Percentiles rank a stretch among this genome's conserved stretches.
Conservation (phyloP, 2,329 filamentous ascomycete genomes). For the Fusarium kyushuense region DNA sequence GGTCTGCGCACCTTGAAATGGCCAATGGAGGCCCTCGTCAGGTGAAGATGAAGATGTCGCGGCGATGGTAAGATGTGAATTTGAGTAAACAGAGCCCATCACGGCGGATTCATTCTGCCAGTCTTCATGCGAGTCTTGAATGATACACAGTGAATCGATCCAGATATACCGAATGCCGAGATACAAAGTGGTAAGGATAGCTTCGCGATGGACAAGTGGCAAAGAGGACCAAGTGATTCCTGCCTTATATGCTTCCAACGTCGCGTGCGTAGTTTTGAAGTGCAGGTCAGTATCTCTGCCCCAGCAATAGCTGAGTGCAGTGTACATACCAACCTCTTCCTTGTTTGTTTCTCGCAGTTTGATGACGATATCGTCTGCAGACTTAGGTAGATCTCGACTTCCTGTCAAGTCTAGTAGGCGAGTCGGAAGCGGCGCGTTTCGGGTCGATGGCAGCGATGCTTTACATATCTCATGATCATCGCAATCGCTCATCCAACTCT, state of each 20-base stretch:
- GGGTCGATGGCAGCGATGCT: neutral
- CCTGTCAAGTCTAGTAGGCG: constrained; percentile 1
- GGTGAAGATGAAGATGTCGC: constrained; percentile 1
- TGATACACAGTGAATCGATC: constrained; percentile 20
- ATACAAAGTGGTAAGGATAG: neutral
- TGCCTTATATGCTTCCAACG: neutral
- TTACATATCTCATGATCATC: neutral
- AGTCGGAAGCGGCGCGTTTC: neutral
- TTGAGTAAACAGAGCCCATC: constrained; percentile 4
- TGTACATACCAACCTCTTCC: neutral
- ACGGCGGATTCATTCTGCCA: constrained; percentile 9
- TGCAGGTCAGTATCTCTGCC: neutral
- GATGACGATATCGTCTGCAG: neutral
- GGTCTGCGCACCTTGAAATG: neutral
- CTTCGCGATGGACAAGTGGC: neutral
- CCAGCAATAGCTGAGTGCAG: constrained; percentile 22
- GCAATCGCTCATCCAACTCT: neutral
- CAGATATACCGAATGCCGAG: constrained; percentile 6
- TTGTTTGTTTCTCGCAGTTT: neutral
- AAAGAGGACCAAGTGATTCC: neutral
- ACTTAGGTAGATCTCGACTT: neutral
- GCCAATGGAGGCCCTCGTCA: constrained; percentile 9
- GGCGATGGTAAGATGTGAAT: constrained; percentile 1
- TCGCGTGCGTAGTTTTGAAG: neutral
- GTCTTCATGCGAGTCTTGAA: constrained; percentile 17